Evolutionary conservation across 768 basidiomycete genomes (phyloP).

Genomic region (Phylloporus scabripes): DNA sequence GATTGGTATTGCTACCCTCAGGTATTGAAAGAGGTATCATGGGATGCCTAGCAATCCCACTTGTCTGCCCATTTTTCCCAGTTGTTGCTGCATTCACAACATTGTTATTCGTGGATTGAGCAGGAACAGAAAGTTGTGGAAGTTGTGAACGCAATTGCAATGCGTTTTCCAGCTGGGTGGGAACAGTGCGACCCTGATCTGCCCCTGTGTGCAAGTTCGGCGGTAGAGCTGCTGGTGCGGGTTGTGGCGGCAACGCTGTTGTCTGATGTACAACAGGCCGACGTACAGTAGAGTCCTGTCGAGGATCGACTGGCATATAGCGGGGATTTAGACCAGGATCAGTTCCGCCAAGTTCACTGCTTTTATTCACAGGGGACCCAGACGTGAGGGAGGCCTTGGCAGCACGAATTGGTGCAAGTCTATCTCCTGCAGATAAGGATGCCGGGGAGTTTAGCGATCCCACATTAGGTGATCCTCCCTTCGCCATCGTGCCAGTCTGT

Average conservation of each 20-base stretch:
- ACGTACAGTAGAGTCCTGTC: not conserved
- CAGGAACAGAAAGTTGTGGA: slow-evolving; percentile 4
- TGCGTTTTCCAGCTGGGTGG: slow-evolving; percentile 9
- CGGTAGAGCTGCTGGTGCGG: not conserved
- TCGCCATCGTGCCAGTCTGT: slow-evolving; percentile 12
- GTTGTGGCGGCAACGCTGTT: not conserved
- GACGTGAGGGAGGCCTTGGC: slow-evolving; percentile 24
- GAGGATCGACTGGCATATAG: not conserved
- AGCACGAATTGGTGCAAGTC: slow-evolving; percentile 31
- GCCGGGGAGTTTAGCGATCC: slow-evolving; percentile 7
- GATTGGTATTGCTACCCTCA: not conserved
- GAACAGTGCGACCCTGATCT: slow-evolving; percentile 2
- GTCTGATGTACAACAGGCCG: not conserved
- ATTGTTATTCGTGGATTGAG: not conserved
- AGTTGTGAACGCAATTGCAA: slow-evolving; percentile 17
- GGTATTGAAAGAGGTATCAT: not conserved
- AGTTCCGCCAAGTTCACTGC: not conserved
- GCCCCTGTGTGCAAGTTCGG: not conserved
- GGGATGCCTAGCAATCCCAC: not conserved
- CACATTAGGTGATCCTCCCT: slow-evolving; percentile 17
- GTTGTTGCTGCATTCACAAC: not conserved
- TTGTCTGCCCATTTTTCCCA: not conserved
- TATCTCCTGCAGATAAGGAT: slow-evolving; percentile 13
- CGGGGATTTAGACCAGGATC: not conserved
- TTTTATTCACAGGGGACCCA: slow-evolving; percentile 7